phyloP scores from a whole-genome alignment of 148 eudicot genomes.

The Gaultheria prostrata region DNA sequence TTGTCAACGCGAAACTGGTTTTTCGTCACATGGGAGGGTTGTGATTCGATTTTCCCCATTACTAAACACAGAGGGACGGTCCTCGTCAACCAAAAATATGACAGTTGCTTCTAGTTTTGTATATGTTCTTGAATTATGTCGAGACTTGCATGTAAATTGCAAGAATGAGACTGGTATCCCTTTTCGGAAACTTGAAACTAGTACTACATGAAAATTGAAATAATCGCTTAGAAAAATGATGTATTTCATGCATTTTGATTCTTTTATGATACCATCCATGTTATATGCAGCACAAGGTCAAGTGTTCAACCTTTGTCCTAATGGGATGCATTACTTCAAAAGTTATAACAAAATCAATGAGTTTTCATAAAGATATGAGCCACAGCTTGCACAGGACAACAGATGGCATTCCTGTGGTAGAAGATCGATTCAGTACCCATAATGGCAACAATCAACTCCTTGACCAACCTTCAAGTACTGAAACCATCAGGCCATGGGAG shows the following conservation, averaged over 20 bases:
- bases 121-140: background rate
- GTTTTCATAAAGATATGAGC: slow-evolving; percentile 19
- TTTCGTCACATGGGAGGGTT: background rate
- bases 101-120: background rate
- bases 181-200: background rate
- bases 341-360: slow-evolving; percentile 23
- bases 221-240: background rate
- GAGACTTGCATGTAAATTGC: background rate
- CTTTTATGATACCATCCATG: background rate
- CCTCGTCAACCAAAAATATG: background rate
- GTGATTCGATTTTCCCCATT: background rate
- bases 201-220: background rate
- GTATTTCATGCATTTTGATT: background rate
- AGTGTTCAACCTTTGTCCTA: slow-evolving; percentile 1
- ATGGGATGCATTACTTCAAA: slow-evolving; percentile 39
- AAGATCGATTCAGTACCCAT: slow-evolving; percentile 13
- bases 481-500: slow-evolving; percentile 16
- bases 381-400: slow-evolving; percentile 15
- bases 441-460: slow-evolving; percentile 15
- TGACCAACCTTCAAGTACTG: background rate
- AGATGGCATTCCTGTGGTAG: slow-evolving; percentile 13
- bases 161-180: background rate
- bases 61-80: background rate
- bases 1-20: background rate
- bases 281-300: slow-evolving; percentile 11